Conservation (phyloP, 257 asterid genomes). For the Coffea eugenioides region DNA sequence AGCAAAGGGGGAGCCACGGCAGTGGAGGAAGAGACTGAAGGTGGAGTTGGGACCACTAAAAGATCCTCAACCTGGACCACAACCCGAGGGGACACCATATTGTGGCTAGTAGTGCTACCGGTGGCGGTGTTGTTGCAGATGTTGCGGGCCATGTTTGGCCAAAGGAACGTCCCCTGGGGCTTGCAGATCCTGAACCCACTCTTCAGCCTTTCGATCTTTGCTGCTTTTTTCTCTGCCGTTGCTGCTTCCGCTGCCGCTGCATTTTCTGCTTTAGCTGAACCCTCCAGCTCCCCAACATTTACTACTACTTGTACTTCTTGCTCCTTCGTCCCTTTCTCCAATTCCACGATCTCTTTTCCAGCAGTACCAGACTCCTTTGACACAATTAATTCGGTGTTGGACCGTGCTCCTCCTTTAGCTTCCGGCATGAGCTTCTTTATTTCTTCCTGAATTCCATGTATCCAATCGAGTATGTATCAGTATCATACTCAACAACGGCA, state of each 20-base stretch:
- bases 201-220: constrained; percentile 79
- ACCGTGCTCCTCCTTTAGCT: constrained; percentile 31
- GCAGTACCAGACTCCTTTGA: constrained; percentile 21
- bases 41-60: constrained; percentile 70
- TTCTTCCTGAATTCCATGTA: constrained; percentile 47
- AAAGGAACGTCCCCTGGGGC: constrained; percentile 92
- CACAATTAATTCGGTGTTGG: constrained; percentile 47
- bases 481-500: background rate
- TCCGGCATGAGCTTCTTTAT: constrained; percentile 36
- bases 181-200: constrained; percentile 98
- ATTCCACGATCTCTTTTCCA: constrained; percentile 31
- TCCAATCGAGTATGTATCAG: constrained; percentile 5
- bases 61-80: constrained; percentile 67
- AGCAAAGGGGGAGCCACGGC: constrained; percentile 50
- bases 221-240: constrained; percentile 72
- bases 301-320: constrained; percentile 42
- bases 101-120: constrained; percentile 9
- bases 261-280: constrained; percentile 24
- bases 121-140: constrained; percentile 13
- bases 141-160: constrained; percentile 86
- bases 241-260: constrained; percentile 31
- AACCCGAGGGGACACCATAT: constrained; percentile 38
- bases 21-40: constrained; percentile 82
- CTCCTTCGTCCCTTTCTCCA: constrained; percentile 17
- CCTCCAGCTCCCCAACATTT: constrained; percentile 24